These are phyloP conservation scores for Thamnidium elegans DNA, from an alignment of 192 early-diverging fungal genomes.

Conservation along the genomic window DNA sequence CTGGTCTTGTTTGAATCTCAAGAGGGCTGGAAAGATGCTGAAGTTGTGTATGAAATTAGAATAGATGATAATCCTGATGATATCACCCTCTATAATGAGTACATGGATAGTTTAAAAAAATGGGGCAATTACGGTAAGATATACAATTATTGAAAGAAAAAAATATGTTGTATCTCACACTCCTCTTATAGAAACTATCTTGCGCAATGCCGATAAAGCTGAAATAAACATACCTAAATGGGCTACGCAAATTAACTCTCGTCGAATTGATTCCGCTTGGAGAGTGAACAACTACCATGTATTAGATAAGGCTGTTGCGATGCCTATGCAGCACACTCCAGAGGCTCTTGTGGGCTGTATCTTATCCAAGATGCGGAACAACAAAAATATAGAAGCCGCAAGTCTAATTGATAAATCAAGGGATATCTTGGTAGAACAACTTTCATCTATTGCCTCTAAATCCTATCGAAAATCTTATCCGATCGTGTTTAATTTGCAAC, in stretches of 20 bases:
- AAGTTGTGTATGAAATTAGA: conserved; percentile 58
- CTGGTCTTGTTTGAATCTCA: conserved; percentile 60
- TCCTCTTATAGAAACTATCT: neutral
- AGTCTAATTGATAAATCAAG: conserved; percentile 43
- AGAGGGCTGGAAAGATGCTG: conserved; percentile 64
- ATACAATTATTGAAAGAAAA: neutral
- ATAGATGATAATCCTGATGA: conserved; percentile 43
- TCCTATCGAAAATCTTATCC: conserved; percentile 63
- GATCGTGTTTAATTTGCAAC: conserved; percentile 56
- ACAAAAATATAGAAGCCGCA: conserved; percentile 30
- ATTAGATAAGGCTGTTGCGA: conserved; percentile 44
- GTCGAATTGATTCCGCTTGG: conserved; percentile 64
- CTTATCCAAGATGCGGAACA: conserved; percentile 44
- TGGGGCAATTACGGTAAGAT: conserved; percentile 64
- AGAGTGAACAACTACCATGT: conserved; percentile 57
- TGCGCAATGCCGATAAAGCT: neutral
- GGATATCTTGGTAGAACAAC: conserved; percentile 41
- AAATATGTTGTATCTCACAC: no score
- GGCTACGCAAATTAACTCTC: conserved; percentile 44
- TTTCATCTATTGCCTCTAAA: conserved; percentile 50
- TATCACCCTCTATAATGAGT: conserved; percentile 50
- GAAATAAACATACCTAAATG: conserved; percentile 33
- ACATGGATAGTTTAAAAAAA: conserved; percentile 68
- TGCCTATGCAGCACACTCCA: conserved; percentile 44
- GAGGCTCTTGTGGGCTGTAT: conserved; percentile 55